These are phyloP conservation scores for Tuber aestivum DNA, from an alignment of 495 filamentous ascomycete species.

Conservation along the genomic window DNA sequence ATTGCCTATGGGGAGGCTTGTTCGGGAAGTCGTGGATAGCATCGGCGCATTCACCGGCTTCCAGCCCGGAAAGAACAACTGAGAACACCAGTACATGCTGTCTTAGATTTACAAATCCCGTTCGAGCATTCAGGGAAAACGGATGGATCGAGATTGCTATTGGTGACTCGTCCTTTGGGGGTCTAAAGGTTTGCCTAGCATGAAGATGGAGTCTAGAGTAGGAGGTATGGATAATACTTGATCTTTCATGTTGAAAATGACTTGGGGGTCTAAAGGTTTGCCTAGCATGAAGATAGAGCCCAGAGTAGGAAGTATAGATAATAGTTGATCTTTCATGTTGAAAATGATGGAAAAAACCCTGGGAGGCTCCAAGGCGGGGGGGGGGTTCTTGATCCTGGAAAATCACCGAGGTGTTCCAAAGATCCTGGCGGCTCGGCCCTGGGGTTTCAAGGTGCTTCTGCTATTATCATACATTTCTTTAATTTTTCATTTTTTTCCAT, in stretches of 20 bases:
- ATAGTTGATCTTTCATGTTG: not conserved
- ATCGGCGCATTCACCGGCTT: slow-evolving; percentile 37
- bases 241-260: not conserved
- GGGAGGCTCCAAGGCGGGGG: not conserved
- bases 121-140: not conserved
- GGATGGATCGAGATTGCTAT: not conserved
- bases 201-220: not conserved
- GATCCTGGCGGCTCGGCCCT: not conserved
- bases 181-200: not conserved
- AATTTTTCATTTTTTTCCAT: not conserved
- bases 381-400: not conserved
- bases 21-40: not conserved
- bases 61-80: slow-evolving; percentile 41
- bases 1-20: not conserved
- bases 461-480: not conserved
- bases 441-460: not conserved
- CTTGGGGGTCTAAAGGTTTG: not conserved
- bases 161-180: not conserved
- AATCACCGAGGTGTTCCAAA: not conserved
- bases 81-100: slow-evolving; percentile 42
- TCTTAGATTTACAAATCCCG: no score
- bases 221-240: not conserved
- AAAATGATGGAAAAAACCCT: not conserved
- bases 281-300: not conserved
- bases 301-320: not conserved